phyloP scores from a whole-genome alignment of 1,284 basidiomycete species.

The Stereum hirsutum region DNA sequence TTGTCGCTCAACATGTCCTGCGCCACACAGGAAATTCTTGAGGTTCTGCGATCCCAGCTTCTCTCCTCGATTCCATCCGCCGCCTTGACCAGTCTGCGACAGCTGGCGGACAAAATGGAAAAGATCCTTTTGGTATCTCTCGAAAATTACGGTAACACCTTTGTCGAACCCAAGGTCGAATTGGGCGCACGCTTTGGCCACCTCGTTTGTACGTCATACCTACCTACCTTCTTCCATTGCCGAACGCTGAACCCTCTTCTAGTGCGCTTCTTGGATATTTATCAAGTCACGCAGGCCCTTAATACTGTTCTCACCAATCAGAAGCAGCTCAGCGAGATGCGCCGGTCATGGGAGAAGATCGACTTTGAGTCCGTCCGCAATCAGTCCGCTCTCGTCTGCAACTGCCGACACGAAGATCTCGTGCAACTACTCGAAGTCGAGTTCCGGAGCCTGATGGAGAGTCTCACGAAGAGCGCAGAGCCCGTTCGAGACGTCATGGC shows the following conservation, averaged over 20 bases:
- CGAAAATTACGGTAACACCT: constrained; percentile 79
- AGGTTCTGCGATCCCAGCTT: constrained; percentile 76
- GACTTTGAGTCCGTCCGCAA: constrained; percentile 87
- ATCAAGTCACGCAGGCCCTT: constrained; percentile 81
- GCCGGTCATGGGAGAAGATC: constrained; percentile 75
- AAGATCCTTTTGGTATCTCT: constrained; percentile 75
- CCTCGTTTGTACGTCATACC: constrained; percentile 60
- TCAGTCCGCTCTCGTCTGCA: constrained; percentile 84
- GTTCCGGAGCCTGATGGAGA: constrained; percentile 70
- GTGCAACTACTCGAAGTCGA: constrained; percentile 78
- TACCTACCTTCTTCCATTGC: not conserved
- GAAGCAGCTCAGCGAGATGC: constrained; percentile 79
- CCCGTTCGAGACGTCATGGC: constrained; percentile 82
- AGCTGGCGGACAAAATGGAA: constrained; percentile 86
- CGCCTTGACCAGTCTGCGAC: constrained; percentile 62
- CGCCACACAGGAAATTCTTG: constrained; percentile 67
- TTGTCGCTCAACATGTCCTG: not conserved
- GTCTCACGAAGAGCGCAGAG: constrained; percentile 60
- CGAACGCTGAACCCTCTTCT: constrained; percentile 10
- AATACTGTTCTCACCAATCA: constrained; percentile 79
- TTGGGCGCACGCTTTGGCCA: constrained; percentile 83
- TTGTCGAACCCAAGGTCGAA: constrained; percentile 85
- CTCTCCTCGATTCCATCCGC: constrained; percentile 64
- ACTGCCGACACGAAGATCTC: constrained; percentile 82
- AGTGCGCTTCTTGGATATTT: constrained; percentile 86